A percentile compares a stretch with the other conserved stretches of the same genome.
These are phyloP conservation scores for Pythium aristosporum DNA, from an alignment of 352 stramenopile genomes.

Conservation along the genomic window DNA sequence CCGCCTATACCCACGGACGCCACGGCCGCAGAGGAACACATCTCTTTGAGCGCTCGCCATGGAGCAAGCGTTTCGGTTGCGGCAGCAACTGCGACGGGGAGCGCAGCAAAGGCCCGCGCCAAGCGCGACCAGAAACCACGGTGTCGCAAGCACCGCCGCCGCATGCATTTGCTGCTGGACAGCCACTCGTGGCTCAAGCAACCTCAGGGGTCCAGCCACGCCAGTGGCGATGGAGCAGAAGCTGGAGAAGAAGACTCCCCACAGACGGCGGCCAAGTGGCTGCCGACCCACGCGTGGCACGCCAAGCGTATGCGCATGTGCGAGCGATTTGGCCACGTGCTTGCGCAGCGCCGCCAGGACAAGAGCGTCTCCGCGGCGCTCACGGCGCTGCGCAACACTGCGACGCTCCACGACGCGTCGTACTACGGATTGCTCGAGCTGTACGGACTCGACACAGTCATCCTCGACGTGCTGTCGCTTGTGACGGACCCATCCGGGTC, in stretches of 20 bases:
- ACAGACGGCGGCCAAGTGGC: slow-evolving; percentile 34
- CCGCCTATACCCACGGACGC: slow-evolving; percentile 13
- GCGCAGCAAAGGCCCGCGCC: slow-evolving; percentile 5
- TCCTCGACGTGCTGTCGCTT: slow-evolving; percentile 62
- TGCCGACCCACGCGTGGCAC: slow-evolving; percentile 74
- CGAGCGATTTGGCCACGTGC: slow-evolving; percentile 43
- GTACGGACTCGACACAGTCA: slow-evolving; percentile 49
- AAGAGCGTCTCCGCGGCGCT: slow-evolving; percentile 69
- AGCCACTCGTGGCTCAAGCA: slow-evolving; percentile 33
- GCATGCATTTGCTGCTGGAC: slow-evolving; percentile 45
- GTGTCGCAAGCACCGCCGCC: slow-evolving; percentile 63
- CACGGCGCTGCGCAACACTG: slow-evolving; percentile 46
- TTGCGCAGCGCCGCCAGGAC: slow-evolving; percentile 48
- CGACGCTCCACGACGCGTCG: slow-evolving; percentile 57
- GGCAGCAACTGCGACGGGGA: background rate
- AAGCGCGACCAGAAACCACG: slow-evolving; percentile 22
- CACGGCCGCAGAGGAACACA: slow-evolving; percentile 19
- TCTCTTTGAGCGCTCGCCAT: slow-evolving; percentile 17
- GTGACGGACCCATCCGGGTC: slow-evolving; percentile 63
- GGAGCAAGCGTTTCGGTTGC: background rate
- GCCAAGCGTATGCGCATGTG: slow-evolving; percentile 75
- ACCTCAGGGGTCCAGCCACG: background rate
- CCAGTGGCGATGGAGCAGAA: background rate
- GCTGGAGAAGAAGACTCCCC: background rate
- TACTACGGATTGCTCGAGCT: slow-evolving; percentile 75